Evolutionary conservation across 176 grass and related monocot genomes (phyloP), one percentile per base, ranked within the genome.

Genomic region (Oryza longistaminata): DNA sequence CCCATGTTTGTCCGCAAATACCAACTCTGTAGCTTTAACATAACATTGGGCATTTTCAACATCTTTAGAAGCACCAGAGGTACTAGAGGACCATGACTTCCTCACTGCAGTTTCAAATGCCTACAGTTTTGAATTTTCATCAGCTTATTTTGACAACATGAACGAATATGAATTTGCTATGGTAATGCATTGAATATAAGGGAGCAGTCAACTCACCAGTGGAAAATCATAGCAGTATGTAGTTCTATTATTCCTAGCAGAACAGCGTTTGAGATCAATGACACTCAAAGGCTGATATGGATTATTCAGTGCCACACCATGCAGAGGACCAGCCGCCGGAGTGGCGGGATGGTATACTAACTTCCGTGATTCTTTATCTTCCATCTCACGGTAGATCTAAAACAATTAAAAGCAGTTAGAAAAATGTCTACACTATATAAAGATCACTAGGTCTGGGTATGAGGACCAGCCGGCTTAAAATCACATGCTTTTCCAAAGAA

Each of bases 221-320:
- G 96, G 93, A 71, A 99, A 99, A 87, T 99, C 96, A 58, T 99
- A 99, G 78, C 96, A 99, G 73, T 99, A 99, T 69, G 96, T 99
- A 17, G 96, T 96, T 88, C 70, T 96, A 86, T 85, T 94, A 49
- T 94, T 96, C 83, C 96, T 93, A 62, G 96, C 96, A 58, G 85
- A 71, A 61, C 92, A 90, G 25, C 96, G 96, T 61, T 94, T 99
- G 46, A 86, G 81, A 86, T 99, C 93, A 81, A 99, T 99, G 43
- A 80, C 64, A 83, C 84, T 89, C 79, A 99, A 87, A 73, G 96
- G 83, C 46, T 85, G 87, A 71, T 99, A 93, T 14, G 75, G 86
- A 92, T 81, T 90, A 76, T 61, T 82, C 79, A 99, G 76, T 29
- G 88, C 78, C 16, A 92, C 48, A 39, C 96, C 93, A 91, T 99